Percentiles rank a stretch among this genome's conserved stretches.
Evolutionary conservation across 116 monocot species (phyloP).

Genomic region (Papilionanthe hybrid): DNA sequence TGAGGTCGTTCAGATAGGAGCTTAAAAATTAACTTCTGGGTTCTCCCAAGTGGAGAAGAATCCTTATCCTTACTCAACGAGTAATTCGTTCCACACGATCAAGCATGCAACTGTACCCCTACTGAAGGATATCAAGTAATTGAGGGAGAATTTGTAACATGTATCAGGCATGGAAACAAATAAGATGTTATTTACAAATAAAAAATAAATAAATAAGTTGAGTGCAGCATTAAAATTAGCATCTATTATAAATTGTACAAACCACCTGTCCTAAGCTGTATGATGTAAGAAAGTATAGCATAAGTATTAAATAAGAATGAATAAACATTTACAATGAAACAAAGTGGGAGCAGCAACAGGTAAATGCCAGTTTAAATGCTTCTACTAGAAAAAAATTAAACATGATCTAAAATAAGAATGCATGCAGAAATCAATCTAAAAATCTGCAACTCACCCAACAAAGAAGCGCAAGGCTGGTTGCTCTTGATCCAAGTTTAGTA

Average conservation of each 20-base stretch:
- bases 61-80: too few relatives aligned
- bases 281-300: not conserved
- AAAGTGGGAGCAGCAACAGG: not conserved
- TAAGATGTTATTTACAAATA: not conserved
- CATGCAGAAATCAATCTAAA: slow-evolving; percentile 5
- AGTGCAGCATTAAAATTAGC: not conserved
- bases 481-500: slow-evolving; percentile 96
- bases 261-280: not conserved
- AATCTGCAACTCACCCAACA: slow-evolving; percentile 61
- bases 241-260: not conserved
- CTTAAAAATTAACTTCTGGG: too few relatives aligned
- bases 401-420: not conserved
- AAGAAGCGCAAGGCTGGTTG: slow-evolving; percentile 97
- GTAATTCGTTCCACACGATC: too few relatives aligned
- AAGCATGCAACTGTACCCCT: not conserved
- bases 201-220: not conserved
- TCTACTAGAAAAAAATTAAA: not conserved
- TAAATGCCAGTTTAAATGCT: not conserved
- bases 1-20: too few relatives aligned
- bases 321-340: not conserved
- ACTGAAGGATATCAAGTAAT: not conserved
- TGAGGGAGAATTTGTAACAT: not conserved
- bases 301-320: not conserved
- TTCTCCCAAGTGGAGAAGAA: too few relatives aligned
- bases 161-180: not conserved